Conservation (phyloP, 75 land plant genomes). For the Pinus taeda region DNA sequence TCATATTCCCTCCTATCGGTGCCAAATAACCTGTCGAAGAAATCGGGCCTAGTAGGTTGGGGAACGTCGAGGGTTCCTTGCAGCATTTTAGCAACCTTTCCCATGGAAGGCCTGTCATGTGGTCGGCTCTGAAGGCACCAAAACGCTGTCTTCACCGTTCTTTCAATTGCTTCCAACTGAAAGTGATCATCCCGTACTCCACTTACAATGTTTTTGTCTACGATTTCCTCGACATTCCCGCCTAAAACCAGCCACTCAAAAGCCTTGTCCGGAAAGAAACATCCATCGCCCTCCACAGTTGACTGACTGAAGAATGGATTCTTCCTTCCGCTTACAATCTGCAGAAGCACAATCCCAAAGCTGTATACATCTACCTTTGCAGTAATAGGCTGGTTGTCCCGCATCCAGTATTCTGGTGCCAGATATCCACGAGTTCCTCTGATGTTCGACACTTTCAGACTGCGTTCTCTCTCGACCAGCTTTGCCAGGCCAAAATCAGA, state of each 20-base stretch:
- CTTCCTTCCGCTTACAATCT: conserved; percentile 46
- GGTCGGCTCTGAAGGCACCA: conserved; percentile 79
- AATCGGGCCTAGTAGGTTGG: conserved; percentile 18
- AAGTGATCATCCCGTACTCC: conserved; percentile 13
- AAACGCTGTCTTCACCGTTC: conserved; percentile 64
- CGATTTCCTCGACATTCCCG: conserved; percentile 41
- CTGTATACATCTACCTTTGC: conserved; percentile 58
- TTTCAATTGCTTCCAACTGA: conserved; percentile 32
- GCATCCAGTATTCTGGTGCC: conserved; percentile 24
- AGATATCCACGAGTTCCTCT: conserved; percentile 22
- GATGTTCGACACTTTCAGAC: conserved; percentile 6
- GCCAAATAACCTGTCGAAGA: no score
- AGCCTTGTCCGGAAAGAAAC: conserved; percentile 26
- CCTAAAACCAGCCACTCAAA: conserved; percentile 42
- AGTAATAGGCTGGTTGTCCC: conserved; percentile 16
- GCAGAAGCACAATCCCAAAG: conserved; percentile 48
- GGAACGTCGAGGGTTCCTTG: conserved; percentile 60
- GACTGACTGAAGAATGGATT: conserved; percentile 14
- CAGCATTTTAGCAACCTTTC: conserved; percentile 76
- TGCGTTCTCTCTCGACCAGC: conserved; percentile 19
- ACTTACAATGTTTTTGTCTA: conserved; percentile 24
- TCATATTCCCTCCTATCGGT: no score
- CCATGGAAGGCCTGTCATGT: conserved; percentile 68
- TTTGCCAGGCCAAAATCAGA: conserved; percentile 31
- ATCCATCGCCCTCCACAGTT: neutral